These are phyloP conservation scores for Fraxinus velutina DNA, from an alignment of 305 asterid genomes.

Conservation along the genomic window DNA sequence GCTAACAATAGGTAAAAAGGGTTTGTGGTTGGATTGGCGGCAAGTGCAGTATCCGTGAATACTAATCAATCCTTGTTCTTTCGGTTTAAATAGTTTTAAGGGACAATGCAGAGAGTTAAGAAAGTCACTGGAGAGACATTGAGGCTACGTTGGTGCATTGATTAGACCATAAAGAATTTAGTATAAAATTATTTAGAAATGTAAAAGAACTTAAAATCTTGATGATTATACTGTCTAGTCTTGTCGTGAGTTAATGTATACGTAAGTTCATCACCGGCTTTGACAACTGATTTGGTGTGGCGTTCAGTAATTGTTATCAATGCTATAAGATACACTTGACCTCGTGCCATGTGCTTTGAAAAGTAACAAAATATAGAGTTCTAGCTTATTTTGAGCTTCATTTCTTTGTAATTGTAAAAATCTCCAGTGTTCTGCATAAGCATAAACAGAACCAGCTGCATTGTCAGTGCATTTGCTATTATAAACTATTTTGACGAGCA, in stretches of 20 bases:
- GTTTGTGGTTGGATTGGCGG: not conserved
- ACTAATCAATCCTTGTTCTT: not conserved
- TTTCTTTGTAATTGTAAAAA: not conserved
- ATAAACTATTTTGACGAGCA: not conserved
- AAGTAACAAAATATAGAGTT: not conserved
- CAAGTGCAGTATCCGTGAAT: not conserved
- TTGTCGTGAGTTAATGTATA: not conserved
- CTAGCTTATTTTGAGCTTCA: not conserved
- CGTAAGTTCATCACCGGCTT: not conserved
- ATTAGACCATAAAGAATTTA: not conserved
- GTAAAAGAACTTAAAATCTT: not conserved
- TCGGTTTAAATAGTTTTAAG: not conserved
- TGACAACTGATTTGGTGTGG: not conserved
- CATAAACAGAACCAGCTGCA: not conserved
- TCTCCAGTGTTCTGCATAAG: not conserved
- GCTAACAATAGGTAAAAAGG: not conserved
- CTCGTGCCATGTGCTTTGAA: not conserved
- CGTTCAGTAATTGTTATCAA: not conserved
- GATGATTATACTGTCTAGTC: not conserved
- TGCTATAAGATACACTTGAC: not conserved
- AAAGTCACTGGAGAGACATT: not conserved
- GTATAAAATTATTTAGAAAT: not conserved
- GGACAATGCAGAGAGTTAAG: not conserved
- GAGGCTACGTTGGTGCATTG: not conserved
- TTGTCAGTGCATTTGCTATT: not conserved